Evolutionary conservation across 139 green algal genomes (phyloP), one percentile per base, ranked within the genome.

Genomic region (Coelastrella sp.): DNA sequence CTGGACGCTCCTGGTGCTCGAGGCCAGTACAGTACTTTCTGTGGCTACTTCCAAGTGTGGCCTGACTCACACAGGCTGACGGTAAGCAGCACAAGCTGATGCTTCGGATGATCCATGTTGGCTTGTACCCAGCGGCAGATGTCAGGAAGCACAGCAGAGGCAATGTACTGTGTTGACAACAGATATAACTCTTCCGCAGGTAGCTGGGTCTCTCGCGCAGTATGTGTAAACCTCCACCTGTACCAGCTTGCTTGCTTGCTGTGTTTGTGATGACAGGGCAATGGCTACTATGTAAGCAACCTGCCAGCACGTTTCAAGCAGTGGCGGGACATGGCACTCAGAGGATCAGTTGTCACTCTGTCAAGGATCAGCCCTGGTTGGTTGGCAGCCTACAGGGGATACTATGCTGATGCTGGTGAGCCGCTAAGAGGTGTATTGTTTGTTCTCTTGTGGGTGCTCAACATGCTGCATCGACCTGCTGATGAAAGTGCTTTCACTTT

Each of bases 21-120:
- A 1, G 88, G 88, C 20, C 2, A 2, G 6, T 91, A 91, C 80
- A 87, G 66, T 5, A 20, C n/a, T 3, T 91, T 82, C 23, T 91
- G 88, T 22, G 88, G 88, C 10, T 90, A 83, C 74, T 90, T 90
- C 47, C 54, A 90, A 77, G 85, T 90, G 59, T 32, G 58, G 58
- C 81, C 81, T 68, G 64, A 77, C 23, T 47, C 61, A 13, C 81
- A 87, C 81, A 87, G 77, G 80, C 80, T 86, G n/a, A n/a, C 60
- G 20, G 64, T 71, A 14, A 71, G 64, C 32, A 47, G 32, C 32
- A 47, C 32, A 47, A 47, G 32, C 32, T 47, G 32, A 47, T 47
- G 32, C 32, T 47, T 0, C 1, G 32, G 32, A 47, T 47, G 32
- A 47, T 47, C 32, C 32, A 1, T 47, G 32, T 47, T 47, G 0